Conservation (phyloP, 164 flowering plant species). For the Sextonia rubra region DNA sequence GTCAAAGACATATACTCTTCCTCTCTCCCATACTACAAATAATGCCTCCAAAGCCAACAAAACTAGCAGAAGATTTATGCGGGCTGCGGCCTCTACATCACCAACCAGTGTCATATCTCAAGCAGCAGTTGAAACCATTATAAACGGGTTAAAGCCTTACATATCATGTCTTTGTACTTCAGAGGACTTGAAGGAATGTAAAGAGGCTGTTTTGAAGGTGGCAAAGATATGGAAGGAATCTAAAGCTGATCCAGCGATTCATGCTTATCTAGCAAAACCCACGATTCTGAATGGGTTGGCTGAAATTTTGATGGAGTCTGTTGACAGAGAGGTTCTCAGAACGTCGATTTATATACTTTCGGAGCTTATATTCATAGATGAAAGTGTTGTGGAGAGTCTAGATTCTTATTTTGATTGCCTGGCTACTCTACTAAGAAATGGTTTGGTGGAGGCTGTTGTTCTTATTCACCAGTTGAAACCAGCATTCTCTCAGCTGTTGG, state of each 20-base stretch:
- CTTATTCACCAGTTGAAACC: slow-evolving; percentile 58
- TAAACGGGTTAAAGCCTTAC: slow-evolving; percentile 52
- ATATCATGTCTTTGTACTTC: slow-evolving; percentile 57
- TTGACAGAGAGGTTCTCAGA: slow-evolving; percentile 50
- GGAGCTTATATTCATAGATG: slow-evolving; percentile 52
- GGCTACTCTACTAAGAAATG: slow-evolving; percentile 61
- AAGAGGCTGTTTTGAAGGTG: slow-evolving; percentile 51
- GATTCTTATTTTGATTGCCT: slow-evolving; percentile 66
- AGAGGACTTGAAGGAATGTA: slow-evolving; percentile 66
- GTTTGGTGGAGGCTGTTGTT: slow-evolving; percentile 64
- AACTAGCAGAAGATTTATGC: slow-evolving; percentile 37
- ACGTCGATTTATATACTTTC: slow-evolving; percentile 57
- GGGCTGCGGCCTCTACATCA: slow-evolving; percentile 35
- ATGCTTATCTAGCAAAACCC: slow-evolving; percentile 53
- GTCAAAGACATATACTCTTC: slow-evolving; percentile 15
- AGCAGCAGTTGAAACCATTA: slow-evolving; percentile 53
- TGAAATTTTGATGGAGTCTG: slow-evolving; percentile 59
- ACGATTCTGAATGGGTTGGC: slow-evolving; percentile 54
- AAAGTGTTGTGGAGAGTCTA: slow-evolving; percentile 48
- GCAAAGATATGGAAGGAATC: slow-evolving; percentile 60
- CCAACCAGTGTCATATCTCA: slow-evolving; percentile 78
- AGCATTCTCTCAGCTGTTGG: slow-evolving; percentile 41
- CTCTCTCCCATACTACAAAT: slow-evolving; percentile 15
- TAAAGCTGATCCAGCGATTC: slow-evolving; percentile 44
- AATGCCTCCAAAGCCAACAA: slow-evolving; percentile 12